Percentiles rank a stretch among this genome's conserved stretches.
phyloP scores from a whole-genome alignment of 2,329 filamentous ascomycete genomes.

The Monilinia polystroma region DNA sequence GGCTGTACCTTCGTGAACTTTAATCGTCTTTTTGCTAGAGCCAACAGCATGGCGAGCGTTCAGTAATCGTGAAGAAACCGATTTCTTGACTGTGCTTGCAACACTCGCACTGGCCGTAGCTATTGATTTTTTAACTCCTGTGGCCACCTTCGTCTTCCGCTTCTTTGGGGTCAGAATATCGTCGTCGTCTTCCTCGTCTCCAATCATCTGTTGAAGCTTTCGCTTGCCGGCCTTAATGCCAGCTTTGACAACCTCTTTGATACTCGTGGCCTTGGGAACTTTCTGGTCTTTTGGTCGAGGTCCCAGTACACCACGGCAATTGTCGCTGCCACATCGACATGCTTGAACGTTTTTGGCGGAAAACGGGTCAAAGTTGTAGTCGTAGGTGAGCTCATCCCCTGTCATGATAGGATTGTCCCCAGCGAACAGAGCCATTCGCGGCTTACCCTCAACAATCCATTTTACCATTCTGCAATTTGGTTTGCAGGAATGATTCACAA shows the following conservation, averaged over 20 bases:
- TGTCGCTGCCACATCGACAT: conserved; percentile 61
- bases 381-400: conserved; percentile 94
- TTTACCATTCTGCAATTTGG: conserved; percentile 98
- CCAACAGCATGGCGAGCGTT: conserved; percentile 30
- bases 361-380: conserved; percentile 74
- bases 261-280: conserved; percentile 46
- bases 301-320: conserved; percentile 64
- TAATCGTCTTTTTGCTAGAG: conserved; percentile 26
- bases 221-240: conserved; percentile 53
- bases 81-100: conserved; percentile 45
- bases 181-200: conserved; percentile 34
- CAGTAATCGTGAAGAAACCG: conserved; percentile 38
- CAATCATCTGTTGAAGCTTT: conserved; percentile 55
- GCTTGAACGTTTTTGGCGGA: conserved; percentile 67
- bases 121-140: conserved; percentile 41
- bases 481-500: conserved; percentile 96
- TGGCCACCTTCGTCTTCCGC: conserved; percentile 48
- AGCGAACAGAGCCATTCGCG: conserved; percentile 94
- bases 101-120: conserved; percentile 41
- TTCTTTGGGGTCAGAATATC: conserved; percentile 43
- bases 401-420: conserved; percentile 88
- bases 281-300: conserved; percentile 59
- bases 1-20: conserved; percentile 29
- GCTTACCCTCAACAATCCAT: conserved; percentile 91
- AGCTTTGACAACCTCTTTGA: conserved; percentile 41